Conservation (phyloP, 768 basidiomycete species). For the Hypsizygus marmoreus region DNA sequence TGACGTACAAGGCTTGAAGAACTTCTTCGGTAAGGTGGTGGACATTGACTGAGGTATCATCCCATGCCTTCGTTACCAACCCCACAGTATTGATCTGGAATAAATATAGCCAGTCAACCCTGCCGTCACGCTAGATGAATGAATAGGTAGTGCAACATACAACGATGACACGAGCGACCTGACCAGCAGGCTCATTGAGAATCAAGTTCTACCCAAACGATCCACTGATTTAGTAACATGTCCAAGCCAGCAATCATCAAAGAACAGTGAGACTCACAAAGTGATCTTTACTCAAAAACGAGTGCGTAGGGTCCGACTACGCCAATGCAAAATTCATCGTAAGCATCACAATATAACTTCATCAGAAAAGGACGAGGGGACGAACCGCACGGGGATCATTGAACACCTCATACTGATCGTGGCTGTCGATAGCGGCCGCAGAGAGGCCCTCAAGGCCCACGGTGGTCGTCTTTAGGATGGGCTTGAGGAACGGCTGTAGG, state of each 20-base stretch:
- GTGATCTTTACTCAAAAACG: slow-evolving; percentile 87
- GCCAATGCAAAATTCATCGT: background rate
- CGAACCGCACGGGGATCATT: slow-evolving; percentile 76
- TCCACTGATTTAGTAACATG: slow-evolving; percentile 8
- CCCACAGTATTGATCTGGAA: slow-evolving; percentile 62
- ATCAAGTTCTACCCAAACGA: slow-evolving; percentile 58
- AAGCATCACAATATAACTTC: slow-evolving; percentile 3
- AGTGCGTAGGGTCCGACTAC: slow-evolving; percentile 86
- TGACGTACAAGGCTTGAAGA: slow-evolving; percentile 62
- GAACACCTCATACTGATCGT: slow-evolving; percentile 88
- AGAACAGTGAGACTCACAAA: slow-evolving; percentile 53
- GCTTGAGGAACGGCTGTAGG: slow-evolving; percentile 74
- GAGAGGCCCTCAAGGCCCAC: slow-evolving; percentile 61
- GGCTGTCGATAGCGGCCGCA: slow-evolving; percentile 74
- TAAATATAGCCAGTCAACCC: background rate
- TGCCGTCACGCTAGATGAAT: background rate
- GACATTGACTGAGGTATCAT: slow-evolving; percentile 63
- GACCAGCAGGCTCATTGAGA: slow-evolving; percentile 81
- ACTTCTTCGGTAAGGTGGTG: slow-evolving; percentile 61
- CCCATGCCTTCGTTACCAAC: slow-evolving; percentile 80
- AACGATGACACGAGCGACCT: slow-evolving; percentile 68
- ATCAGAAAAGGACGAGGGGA: slow-evolving; percentile 24
- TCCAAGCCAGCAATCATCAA: background rate
- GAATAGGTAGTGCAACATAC: slow-evolving; percentile 43
- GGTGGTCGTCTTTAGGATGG: slow-evolving; percentile 72